Conservation (phyloP, 192 early-diverging fungal genomes). For the Coemansia sp. region DNA sequence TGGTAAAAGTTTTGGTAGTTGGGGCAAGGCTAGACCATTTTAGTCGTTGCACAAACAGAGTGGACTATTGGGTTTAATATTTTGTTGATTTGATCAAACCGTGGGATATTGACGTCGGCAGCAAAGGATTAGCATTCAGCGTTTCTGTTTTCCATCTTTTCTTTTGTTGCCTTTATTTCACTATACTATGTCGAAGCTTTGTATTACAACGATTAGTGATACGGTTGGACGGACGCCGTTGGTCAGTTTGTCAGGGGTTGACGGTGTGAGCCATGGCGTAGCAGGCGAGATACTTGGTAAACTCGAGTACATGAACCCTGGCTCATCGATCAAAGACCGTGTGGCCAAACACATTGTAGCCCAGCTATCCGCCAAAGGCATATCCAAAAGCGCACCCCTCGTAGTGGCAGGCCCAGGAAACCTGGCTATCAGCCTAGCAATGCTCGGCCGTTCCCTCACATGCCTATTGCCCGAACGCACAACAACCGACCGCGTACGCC, state of each 20-base stretch:
- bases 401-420: slow-evolving; percentile 73
- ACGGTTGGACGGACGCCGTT: slow-evolving; percentile 66
- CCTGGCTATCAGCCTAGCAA: slow-evolving; percentile 66
- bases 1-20: no score
- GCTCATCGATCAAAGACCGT: slow-evolving; percentile 74
- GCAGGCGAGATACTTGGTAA: slow-evolving; percentile 68
- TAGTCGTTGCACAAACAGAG: no score
- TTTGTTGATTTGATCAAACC: no score
- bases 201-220: slow-evolving; percentile 27
- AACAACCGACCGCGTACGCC: slow-evolving; percentile 62
- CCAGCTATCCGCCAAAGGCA: slow-evolving; percentile 30
- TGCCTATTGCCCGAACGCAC: slow-evolving; percentile 71
- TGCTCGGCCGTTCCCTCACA: slow-evolving; percentile 45
- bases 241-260: slow-evolving; percentile 42
- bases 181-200: slow-evolving; percentile 7
- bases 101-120: no score
- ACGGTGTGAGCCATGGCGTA: slow-evolving; percentile 4
- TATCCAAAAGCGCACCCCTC: slow-evolving; percentile 45
- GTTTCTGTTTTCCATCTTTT: background rate
- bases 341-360: slow-evolving; percentile 56
- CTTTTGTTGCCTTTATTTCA: background rate
- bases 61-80: no score
- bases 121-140: no score
- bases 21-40: no score
- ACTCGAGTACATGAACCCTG: slow-evolving; percentile 71